Evolutionary conservation across 805 yeast species (phyloP).

Genomic region (Saccharomyces kudriavzevii): DNA sequence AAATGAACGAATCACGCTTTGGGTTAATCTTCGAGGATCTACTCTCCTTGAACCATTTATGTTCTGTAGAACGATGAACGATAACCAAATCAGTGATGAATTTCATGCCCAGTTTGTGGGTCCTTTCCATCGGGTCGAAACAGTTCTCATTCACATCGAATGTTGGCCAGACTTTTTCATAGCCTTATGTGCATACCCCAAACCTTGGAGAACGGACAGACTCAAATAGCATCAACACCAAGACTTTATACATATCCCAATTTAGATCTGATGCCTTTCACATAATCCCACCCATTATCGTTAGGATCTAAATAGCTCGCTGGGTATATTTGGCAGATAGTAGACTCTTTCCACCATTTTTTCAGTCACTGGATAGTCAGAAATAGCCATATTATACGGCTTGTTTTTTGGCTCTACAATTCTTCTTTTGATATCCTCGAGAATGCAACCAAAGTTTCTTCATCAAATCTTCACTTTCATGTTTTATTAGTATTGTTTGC

Average conservation of each 20-base stretch:
- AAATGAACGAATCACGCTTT: slow-evolving; percentile 53
- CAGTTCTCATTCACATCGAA: slow-evolving; percentile 50
- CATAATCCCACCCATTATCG: slow-evolving; percentile 42
- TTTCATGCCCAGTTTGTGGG: slow-evolving; percentile 43
- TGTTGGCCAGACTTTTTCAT: background rate
- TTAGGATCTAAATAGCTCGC: slow-evolving; percentile 49
- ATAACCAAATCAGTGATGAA: slow-evolving; percentile 47
- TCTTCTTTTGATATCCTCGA: no score
- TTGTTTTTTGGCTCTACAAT: no score
- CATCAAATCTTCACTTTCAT: no score
- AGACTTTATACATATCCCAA: slow-evolving; percentile 39
- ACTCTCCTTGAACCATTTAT: slow-evolving; percentile 50
- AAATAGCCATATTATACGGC: background rate
- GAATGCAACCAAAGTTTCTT: no score
- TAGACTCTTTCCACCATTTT: slow-evolving; percentile 49
- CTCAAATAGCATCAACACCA: slow-evolving; percentile 51
- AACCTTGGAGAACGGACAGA: slow-evolving; percentile 41
- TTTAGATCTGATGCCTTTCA: slow-evolving; percentile 35
- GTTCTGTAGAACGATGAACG: slow-evolving; percentile 48
- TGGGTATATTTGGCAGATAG: slow-evolving; percentile 27
- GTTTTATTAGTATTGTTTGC: no score
- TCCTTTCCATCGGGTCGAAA: slow-evolving; percentile 39
- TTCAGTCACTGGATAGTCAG: no score
- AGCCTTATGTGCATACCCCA: no score
- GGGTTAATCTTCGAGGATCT: slow-evolving; percentile 41